These are phyloP conservation scores for Cryptosporidium ubiquitum DNA, from an alignment of 169 alveolate species.

Conservation along the genomic window DNA sequence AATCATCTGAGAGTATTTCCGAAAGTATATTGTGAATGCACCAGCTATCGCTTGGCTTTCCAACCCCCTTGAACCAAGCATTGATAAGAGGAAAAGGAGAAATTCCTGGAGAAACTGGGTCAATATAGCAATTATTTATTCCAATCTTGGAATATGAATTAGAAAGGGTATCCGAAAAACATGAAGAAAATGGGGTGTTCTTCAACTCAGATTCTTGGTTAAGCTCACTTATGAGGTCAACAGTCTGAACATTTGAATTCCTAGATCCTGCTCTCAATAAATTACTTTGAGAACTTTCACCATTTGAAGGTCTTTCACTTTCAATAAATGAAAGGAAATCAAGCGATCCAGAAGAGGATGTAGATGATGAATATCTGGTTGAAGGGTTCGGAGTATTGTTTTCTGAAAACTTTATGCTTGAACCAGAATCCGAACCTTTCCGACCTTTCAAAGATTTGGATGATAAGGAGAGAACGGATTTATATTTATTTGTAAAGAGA, in stretches of 20 bases:
- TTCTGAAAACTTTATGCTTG: neutral
- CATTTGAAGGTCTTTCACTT: neutral
- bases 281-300: neutral
- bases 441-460: conserved; percentile 19
- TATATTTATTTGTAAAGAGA: neutral
- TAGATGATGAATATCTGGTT: conserved; percentile 45
- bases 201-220: neutral
- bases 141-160: neutral
- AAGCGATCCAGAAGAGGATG: conserved; percentile 20
- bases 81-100: conserved; percentile 70
- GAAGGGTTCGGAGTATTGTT: conserved; percentile 50
- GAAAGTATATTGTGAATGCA: conserved; percentile 73
- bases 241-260: neutral
- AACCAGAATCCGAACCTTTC: neutral
- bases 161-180: neutral
- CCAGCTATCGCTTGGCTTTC: conserved; percentile 65
- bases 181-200: conserved; percentile 2
- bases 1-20: conserved; percentile 66
- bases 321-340: conserved; percentile 30
- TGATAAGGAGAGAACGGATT: conserved; percentile 30
- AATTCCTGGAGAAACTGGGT: conserved; percentile 58
- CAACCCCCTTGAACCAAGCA: conserved; percentile 73
- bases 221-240: neutral
- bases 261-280: neutral
- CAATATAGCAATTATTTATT: conserved; percentile 15